Base-by-base conservation (phyloP, 2,329 filamentous ascomycete species). In the Hymenoscyphus infarciens region DNA sequence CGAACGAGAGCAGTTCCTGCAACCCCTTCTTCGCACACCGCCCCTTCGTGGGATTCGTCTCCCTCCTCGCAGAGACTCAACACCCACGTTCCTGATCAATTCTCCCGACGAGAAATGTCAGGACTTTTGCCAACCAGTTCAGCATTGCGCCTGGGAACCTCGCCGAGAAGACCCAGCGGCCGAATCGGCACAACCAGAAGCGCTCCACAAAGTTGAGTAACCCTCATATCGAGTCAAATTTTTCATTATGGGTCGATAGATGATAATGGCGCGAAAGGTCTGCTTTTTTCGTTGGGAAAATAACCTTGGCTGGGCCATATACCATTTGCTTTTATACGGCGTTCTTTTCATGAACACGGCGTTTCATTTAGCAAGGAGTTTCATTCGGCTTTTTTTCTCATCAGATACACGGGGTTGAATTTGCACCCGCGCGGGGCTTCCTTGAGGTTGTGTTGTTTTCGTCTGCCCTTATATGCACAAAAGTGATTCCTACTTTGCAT, bases 351-450 rank as follows among this genome's bases (percentile, higher is more conserved):
- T 33, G 60, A 57, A 22, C 5, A 45, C 31, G 60, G 61, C 52
- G 53, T 59, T 52, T 25, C 54, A 52, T 56, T 66, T 66, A 66
- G 65, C 65, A 65, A 60, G 65, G 65, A 61, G 65, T 67, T 67
- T 38, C 29, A 29, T 54, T 54, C 52, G 25, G 25, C 8, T n/a
- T 31, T 55, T 15, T 33, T 31, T 55, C 15, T 25, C 45, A 52
- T 52, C 45, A 52, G 45, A 52, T 52, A 52, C 42, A 49, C 42
- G 42, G 19, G 45, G 19, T 52, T 13, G 19, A 52, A 52, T 22
- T 25, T 52, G 45, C 45, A 52, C 25, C 13, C 22, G n/a, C 13
- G 29, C 16, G 29, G 25, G 6, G 5, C 10, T 55, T 7, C 13
- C 5, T 55, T 55, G 7, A 16, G 16, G 25, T 55, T 31, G 13